A percentile compares a stretch with the other conserved stretches of the same genome.
These are phyloP conservation scores for Botrytis fabae DNA, from an alignment of 2,329 filamentous ascomycete species.

Conservation along the genomic window DNA sequence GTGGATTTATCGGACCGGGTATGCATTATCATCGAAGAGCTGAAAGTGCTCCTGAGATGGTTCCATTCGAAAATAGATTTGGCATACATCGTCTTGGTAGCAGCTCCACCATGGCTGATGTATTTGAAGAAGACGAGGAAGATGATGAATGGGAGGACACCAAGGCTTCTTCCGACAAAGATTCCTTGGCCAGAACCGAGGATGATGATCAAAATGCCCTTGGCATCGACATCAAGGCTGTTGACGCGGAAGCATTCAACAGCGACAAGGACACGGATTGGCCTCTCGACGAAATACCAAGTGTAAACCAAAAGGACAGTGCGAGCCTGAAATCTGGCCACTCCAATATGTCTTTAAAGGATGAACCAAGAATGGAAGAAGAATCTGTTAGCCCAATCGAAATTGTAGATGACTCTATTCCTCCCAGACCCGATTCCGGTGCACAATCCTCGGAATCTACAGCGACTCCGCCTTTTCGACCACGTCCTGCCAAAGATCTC, in stretches of 20 bases:
- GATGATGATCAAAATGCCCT: constrained; percentile 42
- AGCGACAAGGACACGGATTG: constrained; percentile 46
- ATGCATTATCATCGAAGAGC: constrained; percentile 77
- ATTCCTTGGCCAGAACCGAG: constrained; percentile 40
- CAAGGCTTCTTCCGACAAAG: constrained; percentile 40
- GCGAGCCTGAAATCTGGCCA: constrained; percentile 48
- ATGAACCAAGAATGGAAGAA: constrained; percentile 54
- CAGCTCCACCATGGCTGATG: constrained; percentile 77
- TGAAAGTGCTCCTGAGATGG: constrained; percentile 71
- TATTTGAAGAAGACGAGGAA: constrained; percentile 81
- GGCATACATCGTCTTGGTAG: constrained; percentile 60
- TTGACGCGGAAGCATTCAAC: constrained; percentile 46
- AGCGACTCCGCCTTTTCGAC: constrained; percentile 37
- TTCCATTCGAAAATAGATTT: constrained; percentile 65
- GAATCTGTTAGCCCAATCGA: constrained; percentile 42
- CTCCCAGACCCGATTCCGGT: constrained; percentile 41
- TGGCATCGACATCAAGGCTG: constrained; percentile 49
- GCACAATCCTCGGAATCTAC: constrained; percentile 42
- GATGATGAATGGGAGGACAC: constrained; percentile 49
- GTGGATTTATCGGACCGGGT: constrained; percentile 66
- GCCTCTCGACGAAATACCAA: constrained; percentile 41
- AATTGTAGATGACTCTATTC: constrained; percentile 44
- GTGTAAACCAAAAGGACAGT: constrained; percentile 49
- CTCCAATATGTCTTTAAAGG: constrained; percentile 53
- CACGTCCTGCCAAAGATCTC: constrained; percentile 45